A percentile compares a stretch with the other conserved stretches of the same genome.
Evolutionary conservation across 768 basidiomycete genomes (phyloP).

Genomic region (Suillus luteus): DNA sequence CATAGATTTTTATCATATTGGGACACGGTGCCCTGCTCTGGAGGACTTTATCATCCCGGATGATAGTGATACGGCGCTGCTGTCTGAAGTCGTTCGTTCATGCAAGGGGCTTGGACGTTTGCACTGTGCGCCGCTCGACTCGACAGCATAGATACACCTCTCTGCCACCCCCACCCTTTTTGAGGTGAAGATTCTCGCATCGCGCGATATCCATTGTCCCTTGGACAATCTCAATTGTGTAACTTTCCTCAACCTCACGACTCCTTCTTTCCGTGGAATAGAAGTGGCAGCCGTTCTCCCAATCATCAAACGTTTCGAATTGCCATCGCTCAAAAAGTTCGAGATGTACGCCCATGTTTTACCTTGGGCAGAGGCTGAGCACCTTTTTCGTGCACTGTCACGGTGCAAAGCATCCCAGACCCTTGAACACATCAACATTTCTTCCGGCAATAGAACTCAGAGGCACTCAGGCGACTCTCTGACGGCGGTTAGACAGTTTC

Average conservation of each 20-base stretch:
- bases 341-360: neutral
- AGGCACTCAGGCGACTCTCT: neutral
- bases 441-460: neutral
- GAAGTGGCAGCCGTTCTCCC: neutral
- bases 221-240: neutral
- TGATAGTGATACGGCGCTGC: neutral
- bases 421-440: neutral
- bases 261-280: neutral
- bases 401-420: constrained; percentile 6
- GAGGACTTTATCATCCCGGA: neutral
- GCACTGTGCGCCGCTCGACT: neutral
- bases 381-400: neutral
- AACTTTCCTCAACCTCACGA: neutral
- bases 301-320: neutral
- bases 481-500: neutral
- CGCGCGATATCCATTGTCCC: too few relatives aligned
- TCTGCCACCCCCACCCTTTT: neutral
- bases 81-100: neutral
- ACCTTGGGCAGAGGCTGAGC: neutral
- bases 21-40: neutral
- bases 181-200: neutral
- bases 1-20: neutral
- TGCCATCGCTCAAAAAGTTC: neutral
- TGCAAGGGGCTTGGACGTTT: neutral
- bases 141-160: constrained; percentile 1